Conservation (phyloP, 2,329 filamentous ascomycete species). For the Endothia cerciana region DNA sequence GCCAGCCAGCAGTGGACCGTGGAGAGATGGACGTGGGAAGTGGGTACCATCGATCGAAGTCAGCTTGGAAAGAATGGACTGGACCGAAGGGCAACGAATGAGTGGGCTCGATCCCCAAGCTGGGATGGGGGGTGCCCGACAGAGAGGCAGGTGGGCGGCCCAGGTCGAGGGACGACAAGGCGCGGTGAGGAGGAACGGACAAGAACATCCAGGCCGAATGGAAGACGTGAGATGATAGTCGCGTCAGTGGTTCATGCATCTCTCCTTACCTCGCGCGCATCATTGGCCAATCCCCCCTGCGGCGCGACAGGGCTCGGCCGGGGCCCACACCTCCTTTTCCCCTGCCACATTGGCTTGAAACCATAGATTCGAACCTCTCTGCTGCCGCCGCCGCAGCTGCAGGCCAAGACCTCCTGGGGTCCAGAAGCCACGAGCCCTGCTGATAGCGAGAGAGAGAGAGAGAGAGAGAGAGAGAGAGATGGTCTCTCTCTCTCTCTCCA, state of each 20-base stretch:
- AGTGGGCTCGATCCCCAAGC: slow-evolving; percentile 15
- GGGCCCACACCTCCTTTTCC: slow-evolving; percentile 13
- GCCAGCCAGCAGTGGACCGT: background rate
- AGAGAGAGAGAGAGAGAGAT: too few relatives aligned
- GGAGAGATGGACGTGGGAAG: slow-evolving; percentile 9
- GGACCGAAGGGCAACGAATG: slow-evolving; percentile 3
- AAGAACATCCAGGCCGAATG: background rate
- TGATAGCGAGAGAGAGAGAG: too few relatives aligned
- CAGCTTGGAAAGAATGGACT: background rate
- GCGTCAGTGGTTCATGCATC: slow-evolving; percentile 14
- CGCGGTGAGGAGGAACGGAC: slow-evolving; percentile 2
- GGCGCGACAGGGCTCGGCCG: background rate
- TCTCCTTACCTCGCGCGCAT: background rate
- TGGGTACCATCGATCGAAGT: slow-evolving; percentile 10
- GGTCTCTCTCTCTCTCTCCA: too few relatives aligned
- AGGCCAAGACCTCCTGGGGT: too few relatives aligned
- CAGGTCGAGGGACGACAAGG: slow-evolving; percentile 4
- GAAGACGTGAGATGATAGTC: slow-evolving; percentile 14
- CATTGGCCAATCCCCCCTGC: slow-evolving; percentile 12
- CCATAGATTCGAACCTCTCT: background rate
- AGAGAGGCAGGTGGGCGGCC: too few relatives aligned
- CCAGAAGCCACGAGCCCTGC: too few relatives aligned
- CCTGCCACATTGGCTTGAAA: background rate
- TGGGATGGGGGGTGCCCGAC: slow-evolving; percentile 9
- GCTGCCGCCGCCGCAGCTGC: background rate